These are phyloP conservation scores for Fusarium sp. DNA, from an alignment of 2,329 filamentous ascomycete species.

Conservation along the genomic window DNA sequence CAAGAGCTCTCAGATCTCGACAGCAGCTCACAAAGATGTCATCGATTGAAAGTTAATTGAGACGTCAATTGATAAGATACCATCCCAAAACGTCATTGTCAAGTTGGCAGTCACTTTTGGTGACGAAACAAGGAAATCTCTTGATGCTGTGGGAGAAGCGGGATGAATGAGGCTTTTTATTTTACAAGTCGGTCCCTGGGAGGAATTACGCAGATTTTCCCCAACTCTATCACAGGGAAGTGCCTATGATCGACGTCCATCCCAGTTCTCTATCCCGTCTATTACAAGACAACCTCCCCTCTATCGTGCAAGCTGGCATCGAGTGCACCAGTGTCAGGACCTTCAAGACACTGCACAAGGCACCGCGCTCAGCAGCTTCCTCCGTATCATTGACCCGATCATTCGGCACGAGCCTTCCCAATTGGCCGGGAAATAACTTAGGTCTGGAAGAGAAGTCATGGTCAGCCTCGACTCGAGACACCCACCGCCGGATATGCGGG, in stretches of 20 bases:
- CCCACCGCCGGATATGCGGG: not conserved
- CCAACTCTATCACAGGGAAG: conserved; percentile 50
- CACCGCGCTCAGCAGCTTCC: conserved; percentile 43
- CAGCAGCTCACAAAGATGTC: conserved; percentile 20
- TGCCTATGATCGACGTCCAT: conserved; percentile 46
- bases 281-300: conserved; percentile 51
- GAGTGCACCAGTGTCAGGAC: conserved; percentile 41
- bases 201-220: conserved; percentile 47
- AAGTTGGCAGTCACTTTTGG: conserved; percentile 8
- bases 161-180: conserved; percentile 55
- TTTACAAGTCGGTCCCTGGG: conserved; percentile 53
- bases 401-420: conserved; percentile 50
- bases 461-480: conserved; percentile 18
- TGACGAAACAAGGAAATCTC: conserved; percentile 43
- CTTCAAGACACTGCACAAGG: conserved; percentile 42
- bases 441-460: conserved; percentile 42
- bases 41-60: conserved; percentile 38
- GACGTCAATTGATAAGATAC: conserved; percentile 22
- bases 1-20: conserved; percentile 23
- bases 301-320: conserved; percentile 48
- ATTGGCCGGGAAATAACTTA: conserved; percentile 48
- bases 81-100: conserved; percentile 6
- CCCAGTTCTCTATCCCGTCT: conserved; percentile 54
- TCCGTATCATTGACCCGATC: conserved; percentile 48
- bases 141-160: conserved; percentile 47